These are phyloP conservation scores for Didymella exigua DNA, from an alignment of 2,329 filamentous ascomycete genomes.

Conservation along the genomic window DNA sequence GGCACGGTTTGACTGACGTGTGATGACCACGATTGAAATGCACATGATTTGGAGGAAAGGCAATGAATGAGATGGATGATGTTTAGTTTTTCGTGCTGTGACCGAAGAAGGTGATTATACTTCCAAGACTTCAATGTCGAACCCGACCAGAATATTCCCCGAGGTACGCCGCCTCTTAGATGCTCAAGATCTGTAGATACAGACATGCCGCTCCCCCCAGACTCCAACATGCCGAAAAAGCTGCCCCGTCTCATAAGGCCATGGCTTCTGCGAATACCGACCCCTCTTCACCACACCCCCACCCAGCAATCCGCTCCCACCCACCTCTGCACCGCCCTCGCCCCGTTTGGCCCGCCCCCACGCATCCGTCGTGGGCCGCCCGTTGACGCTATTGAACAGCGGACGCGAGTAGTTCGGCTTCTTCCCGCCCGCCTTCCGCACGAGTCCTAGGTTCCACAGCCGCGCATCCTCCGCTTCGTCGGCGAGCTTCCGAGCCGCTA, in stretches of 20 bases:
- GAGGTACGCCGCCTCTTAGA: background rate
- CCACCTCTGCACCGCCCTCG: background rate
- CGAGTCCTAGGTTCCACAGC: background rate
- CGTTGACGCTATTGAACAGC: constrained; percentile 29
- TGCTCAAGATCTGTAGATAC: background rate
- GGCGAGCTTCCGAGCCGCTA: background rate
- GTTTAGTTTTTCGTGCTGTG: too few relatives aligned
- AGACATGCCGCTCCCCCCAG: background rate
- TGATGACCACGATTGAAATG: too few relatives aligned
- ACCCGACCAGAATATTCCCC: background rate
- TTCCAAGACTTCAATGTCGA: too few relatives aligned
- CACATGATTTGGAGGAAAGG: too few relatives aligned
- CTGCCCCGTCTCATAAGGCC: too few relatives aligned
- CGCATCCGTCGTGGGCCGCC: constrained; percentile 12
- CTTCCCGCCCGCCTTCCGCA: background rate
- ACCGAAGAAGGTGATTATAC: background rate
- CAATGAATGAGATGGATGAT: too few relatives aligned
- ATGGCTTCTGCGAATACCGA: too few relatives aligned
- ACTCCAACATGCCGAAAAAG: too few relatives aligned
- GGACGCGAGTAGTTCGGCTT: constrained; percentile 16
- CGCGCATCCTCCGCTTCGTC: background rate
- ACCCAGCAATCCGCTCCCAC: background rate
- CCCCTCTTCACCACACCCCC: background rate
- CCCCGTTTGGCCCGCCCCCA: background rate
- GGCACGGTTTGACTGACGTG: too few relatives aligned